These are phyloP conservation scores for Naumovozyma dairenensis DNA, from an alignment of 805 yeast species.

Conservation along the genomic window DNA sequence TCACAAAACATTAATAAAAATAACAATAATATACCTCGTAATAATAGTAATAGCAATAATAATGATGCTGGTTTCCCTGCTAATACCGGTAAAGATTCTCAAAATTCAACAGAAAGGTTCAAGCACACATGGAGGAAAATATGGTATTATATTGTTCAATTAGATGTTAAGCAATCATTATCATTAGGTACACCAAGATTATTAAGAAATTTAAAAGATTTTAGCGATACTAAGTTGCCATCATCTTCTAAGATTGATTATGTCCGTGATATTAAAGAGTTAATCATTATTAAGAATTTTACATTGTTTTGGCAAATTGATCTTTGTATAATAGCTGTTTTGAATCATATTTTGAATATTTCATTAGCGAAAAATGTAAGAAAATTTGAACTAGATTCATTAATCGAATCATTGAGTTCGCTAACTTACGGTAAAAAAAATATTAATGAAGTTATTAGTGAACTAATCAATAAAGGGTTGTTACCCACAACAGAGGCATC, in stretches of 20 bases:
- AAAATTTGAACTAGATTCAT: slow-evolving; percentile 31
- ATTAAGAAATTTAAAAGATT: slow-evolving; percentile 30
- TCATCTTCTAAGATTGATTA: slow-evolving; percentile 30
- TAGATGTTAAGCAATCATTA: slow-evolving; percentile 36
- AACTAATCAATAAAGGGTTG: slow-evolving; percentile 22
- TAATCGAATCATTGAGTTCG: slow-evolving; percentile 28
- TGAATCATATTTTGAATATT: slow-evolving; percentile 27
- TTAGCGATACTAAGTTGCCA: slow-evolving; percentile 38
- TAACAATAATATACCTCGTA: slow-evolving; percentile 3
- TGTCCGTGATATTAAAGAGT: slow-evolving; percentile 34
- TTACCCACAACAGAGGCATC: slow-evolving; percentile 24
- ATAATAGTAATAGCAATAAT: slow-evolving; percentile 3
- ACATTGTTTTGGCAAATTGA: slow-evolving; percentile 40
- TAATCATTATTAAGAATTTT: slow-evolving; percentile 39
- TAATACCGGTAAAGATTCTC: slow-evolving; percentile 6
- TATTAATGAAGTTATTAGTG: slow-evolving; percentile 21
- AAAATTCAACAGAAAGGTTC: slow-evolving; percentile 27
- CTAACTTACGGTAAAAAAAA: slow-evolving; percentile 28
- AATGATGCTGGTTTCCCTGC: slow-evolving; percentile 3
- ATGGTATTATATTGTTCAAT: slow-evolving; percentile 40
- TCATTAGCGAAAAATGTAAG: slow-evolving; percentile 34
- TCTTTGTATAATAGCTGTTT: slow-evolving; percentile 29
- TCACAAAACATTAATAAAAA: slow-evolving; percentile 1
- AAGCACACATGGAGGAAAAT: slow-evolving; percentile 48
- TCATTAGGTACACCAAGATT: slow-evolving; percentile 34